Percentiles rank a stretch among this genome's conserved stretches.
Conservation (phyloP, 768 basidiomycete species). For the Mycena vulgaris region DNA sequence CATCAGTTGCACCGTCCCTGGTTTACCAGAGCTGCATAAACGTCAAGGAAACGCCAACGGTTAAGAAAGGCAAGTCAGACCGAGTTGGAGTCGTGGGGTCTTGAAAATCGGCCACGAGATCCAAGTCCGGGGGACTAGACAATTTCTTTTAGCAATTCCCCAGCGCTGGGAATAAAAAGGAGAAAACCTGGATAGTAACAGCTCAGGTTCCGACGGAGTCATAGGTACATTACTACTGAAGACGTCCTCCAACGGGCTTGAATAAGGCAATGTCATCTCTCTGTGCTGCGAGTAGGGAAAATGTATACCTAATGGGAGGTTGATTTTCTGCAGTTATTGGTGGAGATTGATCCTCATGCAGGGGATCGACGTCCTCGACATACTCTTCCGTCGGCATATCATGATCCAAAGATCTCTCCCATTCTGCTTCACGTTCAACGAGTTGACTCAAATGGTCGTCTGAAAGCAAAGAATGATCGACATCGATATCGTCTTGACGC, state of each 20-base stretch:
- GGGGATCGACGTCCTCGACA: slow-evolving; percentile 47
- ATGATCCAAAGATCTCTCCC: slow-evolving; percentile 46
- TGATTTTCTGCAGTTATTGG: neutral
- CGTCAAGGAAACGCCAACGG: neutral
- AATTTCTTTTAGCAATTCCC: neutral
- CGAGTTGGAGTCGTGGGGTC: slow-evolving; percentile 37
- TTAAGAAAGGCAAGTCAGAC: slow-evolving; percentile 3
- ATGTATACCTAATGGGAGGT: slow-evolving; percentile 13
- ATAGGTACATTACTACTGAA: slow-evolving; percentile 16
- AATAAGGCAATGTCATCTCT: neutral
- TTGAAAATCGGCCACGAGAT: slow-evolving; percentile 30
- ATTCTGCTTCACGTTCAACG: slow-evolving; percentile 42
- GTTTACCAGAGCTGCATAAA: slow-evolving; percentile 13
- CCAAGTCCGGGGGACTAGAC: slow-evolving; percentile 35
- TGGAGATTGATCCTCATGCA: slow-evolving; percentile 43
- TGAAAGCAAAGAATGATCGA: slow-evolving; percentile 67
- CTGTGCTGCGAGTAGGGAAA: neutral
- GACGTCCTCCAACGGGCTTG: slow-evolving; percentile 27
- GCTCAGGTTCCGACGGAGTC: slow-evolving; percentile 8
- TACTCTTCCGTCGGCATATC: slow-evolving; percentile 52
- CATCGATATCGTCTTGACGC: slow-evolving; percentile 54
- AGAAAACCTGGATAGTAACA: slow-evolving; percentile 32
- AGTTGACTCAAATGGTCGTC: slow-evolving; percentile 63
- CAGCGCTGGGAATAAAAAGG: neutral
- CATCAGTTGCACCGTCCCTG: neutral